Percentiles rank a stretch among this genome's conserved stretches.
These are phyloP conservation scores for Eleusine indica DNA, from an alignment of 176 grass and related monocot genomes.

Conservation along the genomic window DNA sequence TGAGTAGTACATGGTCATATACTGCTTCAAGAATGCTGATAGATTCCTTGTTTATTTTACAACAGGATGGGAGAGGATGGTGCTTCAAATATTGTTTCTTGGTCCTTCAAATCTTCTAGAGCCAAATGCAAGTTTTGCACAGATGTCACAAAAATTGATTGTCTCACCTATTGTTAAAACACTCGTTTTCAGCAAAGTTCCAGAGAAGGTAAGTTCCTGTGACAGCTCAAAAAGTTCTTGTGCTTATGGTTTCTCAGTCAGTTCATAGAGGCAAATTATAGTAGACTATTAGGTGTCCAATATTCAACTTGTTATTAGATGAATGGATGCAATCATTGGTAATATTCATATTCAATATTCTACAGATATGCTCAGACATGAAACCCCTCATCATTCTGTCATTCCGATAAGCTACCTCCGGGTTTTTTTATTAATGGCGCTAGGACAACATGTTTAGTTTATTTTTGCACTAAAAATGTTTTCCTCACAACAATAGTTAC, in stretches of 20 bases:
- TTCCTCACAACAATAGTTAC: no score
- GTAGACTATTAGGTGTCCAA: neutral
- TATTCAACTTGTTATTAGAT: neutral
- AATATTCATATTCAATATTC: constrained; percentile 7
- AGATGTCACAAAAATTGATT: constrained; percentile 91
- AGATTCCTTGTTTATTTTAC: neutral
- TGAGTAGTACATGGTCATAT: neutral
- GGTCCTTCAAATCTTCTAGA: constrained; percentile 93
- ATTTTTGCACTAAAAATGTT: no score
- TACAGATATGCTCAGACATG: neutral
- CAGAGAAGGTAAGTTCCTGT: constrained; percentile 74
- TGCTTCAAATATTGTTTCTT: constrained; percentile 94
- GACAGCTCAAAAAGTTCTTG: neutral
- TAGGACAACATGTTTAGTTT: no score
- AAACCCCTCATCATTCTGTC: neutral
- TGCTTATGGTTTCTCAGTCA: neutral
- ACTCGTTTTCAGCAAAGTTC: constrained; percentile 95
- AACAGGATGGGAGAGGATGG: constrained; percentile 97
- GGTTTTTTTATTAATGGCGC: no score
- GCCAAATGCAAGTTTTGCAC: constrained; percentile 82
- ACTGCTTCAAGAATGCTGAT: neutral
- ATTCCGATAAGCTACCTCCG: neutral
- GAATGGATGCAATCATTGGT: neutral
- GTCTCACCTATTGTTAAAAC: constrained; percentile 99
- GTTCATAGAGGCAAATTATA: neutral